Evolutionary conservation across 2,329 filamentous ascomycete species (phyloP).

Genomic region (Periconia sp.): DNA sequence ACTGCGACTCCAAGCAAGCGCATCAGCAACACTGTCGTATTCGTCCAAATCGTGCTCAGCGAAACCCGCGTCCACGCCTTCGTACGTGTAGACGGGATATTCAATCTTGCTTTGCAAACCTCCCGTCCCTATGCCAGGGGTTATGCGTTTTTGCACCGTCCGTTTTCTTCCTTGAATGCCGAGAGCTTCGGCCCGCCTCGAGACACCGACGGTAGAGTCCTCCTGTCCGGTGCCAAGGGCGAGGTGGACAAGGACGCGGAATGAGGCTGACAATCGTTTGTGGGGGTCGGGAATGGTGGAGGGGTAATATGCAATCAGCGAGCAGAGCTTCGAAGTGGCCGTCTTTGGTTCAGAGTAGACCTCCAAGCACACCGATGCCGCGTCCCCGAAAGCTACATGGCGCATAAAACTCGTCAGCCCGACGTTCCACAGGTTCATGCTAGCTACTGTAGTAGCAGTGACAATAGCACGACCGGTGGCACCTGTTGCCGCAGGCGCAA

Average conservation of each 20-base stretch:
- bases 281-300: slow-evolving; percentile 57
- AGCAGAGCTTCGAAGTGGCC: slow-evolving; percentile 53
- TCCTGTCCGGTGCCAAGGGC: slow-evolving; percentile 40
- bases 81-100: slow-evolving; percentile 57
- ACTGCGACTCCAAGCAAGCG: slow-evolving; percentile 70
- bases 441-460: not conserved
- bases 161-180: slow-evolving; percentile 56
- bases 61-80: slow-evolving; percentile 63
- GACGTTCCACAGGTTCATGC: not conserved
- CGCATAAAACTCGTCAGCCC: slow-evolving; percentile 7
- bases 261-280: slow-evolving; percentile 46
- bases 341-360: slow-evolving; percentile 59
- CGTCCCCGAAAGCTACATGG: slow-evolving; percentile 60
- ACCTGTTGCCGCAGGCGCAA: not conserved
- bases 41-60: slow-evolving; percentile 71
- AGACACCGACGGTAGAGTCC: slow-evolving; percentile 52
- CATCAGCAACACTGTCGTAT: slow-evolving; percentile 64
- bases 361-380: slow-evolving; percentile 61
- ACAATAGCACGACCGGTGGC: not conserved
- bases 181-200: slow-evolving; percentile 52
- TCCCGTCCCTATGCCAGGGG: slow-evolving; percentile 54
- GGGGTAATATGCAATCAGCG: slow-evolving; percentile 66
- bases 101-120: slow-evolving; percentile 46
- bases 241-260: slow-evolving; percentile 60
- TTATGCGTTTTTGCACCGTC: slow-evolving; percentile 52